phyloP scores from a whole-genome alignment of 306 rosid genomes.

The Medicago lupulina region DNA sequence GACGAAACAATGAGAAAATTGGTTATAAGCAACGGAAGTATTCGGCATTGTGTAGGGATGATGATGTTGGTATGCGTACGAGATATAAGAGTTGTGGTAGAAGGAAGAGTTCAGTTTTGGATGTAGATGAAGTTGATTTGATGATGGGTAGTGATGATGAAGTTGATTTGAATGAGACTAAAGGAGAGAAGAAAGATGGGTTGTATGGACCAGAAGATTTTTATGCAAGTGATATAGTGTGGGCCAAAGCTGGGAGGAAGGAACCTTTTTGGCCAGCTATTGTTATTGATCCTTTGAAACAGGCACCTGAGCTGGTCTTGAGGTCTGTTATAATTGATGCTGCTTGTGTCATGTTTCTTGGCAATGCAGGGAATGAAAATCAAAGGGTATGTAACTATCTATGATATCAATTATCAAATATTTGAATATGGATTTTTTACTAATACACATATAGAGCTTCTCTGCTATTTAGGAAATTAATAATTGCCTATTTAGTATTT shows the following conservation, averaged over 20 bases:
- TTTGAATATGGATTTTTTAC: conserved; percentile 34
- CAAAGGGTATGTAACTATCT: conserved; percentile 87
- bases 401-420: background rate
- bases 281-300: conserved; percentile 90
- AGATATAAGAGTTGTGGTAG: conserved; percentile 51
- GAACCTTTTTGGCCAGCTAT: conserved; percentile 99
- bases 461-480: conserved; percentile 36
- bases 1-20: conserved; percentile 44
- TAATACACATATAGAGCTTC: conserved; percentile 10
- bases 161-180: conserved; percentile 39
- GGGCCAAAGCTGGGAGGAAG: conserved; percentile 95
- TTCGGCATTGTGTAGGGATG: conserved; percentile 61
- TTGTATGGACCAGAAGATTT: conserved; percentile 92
- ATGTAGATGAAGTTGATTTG: conserved; percentile 48
- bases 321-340: conserved; percentile 92
- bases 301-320: conserved; percentile 93
- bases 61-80: conserved; percentile 38
- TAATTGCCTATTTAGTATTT: conserved; percentile 44
- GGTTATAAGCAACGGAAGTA: conserved; percentile 51
- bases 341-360: conserved; percentile 98
- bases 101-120: conserved; percentile 42
- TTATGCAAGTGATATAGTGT: conserved; percentile 89
- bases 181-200: conserved; percentile 55
- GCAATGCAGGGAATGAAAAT: conserved; percentile 76
- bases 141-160: conserved; percentile 35